These are phyloP conservation scores for Acephala macrosclerotiorum DNA, from an alignment of 2,329 filamentous ascomycete species.

Conservation along the genomic window DNA sequence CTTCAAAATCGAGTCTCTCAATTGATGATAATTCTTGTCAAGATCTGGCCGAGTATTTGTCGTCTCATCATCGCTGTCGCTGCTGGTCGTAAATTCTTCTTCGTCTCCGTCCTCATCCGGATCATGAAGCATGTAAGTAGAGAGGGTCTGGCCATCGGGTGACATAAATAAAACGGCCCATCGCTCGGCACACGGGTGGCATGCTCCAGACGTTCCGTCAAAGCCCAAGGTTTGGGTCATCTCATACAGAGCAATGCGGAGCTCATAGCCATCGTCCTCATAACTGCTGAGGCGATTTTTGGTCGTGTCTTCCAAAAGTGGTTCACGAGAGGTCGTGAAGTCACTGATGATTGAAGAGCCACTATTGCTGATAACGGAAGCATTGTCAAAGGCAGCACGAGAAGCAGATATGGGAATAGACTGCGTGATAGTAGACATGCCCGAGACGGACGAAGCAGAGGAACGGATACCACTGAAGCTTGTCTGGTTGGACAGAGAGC, in stretches of 20 bases:
- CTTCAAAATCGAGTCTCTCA: slow-evolving; percentile 82
- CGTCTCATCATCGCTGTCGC: slow-evolving; percentile 64
- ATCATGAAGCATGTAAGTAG: slow-evolving; percentile 76
- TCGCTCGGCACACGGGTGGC: slow-evolving; percentile 81
- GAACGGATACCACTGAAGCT: slow-evolving; percentile 69
- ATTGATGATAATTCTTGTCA: slow-evolving; percentile 80
- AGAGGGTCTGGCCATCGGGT: slow-evolving; percentile 72
- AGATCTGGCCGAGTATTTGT: slow-evolving; percentile 66
- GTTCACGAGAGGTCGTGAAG: slow-evolving; percentile 69
- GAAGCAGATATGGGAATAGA: slow-evolving; percentile 69
- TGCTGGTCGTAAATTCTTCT: slow-evolving; percentile 68
- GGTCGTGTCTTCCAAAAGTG: slow-evolving; percentile 63
- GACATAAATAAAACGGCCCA: slow-evolving; percentile 87
- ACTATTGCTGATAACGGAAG: slow-evolving; percentile 76
- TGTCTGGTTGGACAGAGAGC: slow-evolving; percentile 52
- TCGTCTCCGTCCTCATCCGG: slow-evolving; percentile 70
- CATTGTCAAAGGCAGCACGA: slow-evolving; percentile 63
- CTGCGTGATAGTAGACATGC: slow-evolving; percentile 72
- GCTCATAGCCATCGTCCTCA: slow-evolving; percentile 69
- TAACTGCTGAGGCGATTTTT: slow-evolving; percentile 58
- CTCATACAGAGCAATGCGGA: slow-evolving; percentile 74
- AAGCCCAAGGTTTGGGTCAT: slow-evolving; percentile 71
- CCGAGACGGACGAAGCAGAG: slow-evolving; percentile 72
- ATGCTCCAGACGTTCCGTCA: slow-evolving; percentile 70
- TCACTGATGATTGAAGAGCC: slow-evolving; percentile 77